These are phyloP conservation scores for Aspergillus diversus DNA, from an alignment of 495 filamentous ascomycete species.

Conservation along the genomic window DNA sequence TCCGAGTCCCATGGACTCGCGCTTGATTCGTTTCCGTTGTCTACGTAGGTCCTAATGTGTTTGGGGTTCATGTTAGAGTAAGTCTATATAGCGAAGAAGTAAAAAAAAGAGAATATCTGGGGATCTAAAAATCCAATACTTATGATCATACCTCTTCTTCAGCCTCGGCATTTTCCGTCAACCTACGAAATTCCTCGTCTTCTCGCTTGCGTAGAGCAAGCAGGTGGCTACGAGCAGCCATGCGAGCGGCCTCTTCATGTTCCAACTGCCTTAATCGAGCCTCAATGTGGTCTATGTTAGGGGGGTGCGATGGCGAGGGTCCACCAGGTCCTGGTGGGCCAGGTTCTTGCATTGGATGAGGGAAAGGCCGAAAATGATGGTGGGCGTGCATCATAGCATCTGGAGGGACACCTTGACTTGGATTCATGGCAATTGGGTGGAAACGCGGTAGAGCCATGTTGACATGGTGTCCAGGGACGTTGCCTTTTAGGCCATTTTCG, in stretches of 20 bases:
- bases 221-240: slow-evolving; percentile 47
- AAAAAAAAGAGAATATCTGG: neutral
- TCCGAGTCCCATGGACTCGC: slow-evolving; percentile 51
- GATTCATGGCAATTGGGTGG: slow-evolving; percentile 54
- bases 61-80: slow-evolving; percentile 19
- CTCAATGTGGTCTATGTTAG: slow-evolving; percentile 49
- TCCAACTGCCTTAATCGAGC: slow-evolving; percentile 49
- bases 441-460: slow-evolving; percentile 46
- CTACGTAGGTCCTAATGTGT: slow-evolving; percentile 46
- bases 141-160: slow-evolving; percentile 50
- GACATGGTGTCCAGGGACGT: slow-evolving; percentile 35
- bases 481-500: slow-evolving; percentile 42
- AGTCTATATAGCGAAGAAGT: slow-evolving; percentile 1
- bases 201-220: slow-evolving; percentile 52
- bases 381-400: slow-evolving; percentile 44
- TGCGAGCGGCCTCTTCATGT: slow-evolving; percentile 51
- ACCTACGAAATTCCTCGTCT: slow-evolving; percentile 51
- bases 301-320: slow-evolving; percentile 33
- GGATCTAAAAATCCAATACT: slow-evolving; percentile 1
- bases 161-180: slow-evolving; percentile 50
- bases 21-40: slow-evolving; percentile 50
- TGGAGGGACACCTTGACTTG: slow-evolving; percentile 40
- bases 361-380: slow-evolving; percentile 45
- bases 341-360: slow-evolving; percentile 41
- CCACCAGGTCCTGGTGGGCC: slow-evolving; percentile 28